Evolutionary conservation across 805 yeast genomes (phyloP).

Genomic region (Ogataea nakhonphanomensis): DNA sequence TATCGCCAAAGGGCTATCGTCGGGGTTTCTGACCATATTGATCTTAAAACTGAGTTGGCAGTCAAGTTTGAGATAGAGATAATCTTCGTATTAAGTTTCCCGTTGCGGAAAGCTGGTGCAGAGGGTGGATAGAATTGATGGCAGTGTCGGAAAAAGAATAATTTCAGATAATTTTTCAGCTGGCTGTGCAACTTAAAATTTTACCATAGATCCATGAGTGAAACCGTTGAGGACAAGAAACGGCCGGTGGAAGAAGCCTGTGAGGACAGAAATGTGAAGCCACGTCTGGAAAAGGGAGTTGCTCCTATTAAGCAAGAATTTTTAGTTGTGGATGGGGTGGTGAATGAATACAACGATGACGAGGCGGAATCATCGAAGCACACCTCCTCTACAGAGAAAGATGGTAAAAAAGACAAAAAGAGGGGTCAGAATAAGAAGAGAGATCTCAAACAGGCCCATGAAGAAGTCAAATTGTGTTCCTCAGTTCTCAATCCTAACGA

Average conservation of each 20-base stretch:
- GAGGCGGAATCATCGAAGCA: conserved; percentile 46
- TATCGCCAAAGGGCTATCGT: conserved; percentile 52
- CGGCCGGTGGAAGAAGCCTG: conserved; percentile 8
- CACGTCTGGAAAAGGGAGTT: conserved; percentile 48
- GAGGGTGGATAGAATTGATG: neutral
- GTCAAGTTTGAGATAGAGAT: neutral
- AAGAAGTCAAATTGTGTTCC: conserved; percentile 62
- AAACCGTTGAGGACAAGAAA: conserved; percentile 5
- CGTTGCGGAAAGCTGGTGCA: conserved; percentile 15
- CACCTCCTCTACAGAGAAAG: conserved; percentile 28
- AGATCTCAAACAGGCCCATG: conserved; percentile 67
- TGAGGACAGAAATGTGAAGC: conserved; percentile 3
- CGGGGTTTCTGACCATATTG: conserved; percentile 33
- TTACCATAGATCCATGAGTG: conserved; percentile 4
- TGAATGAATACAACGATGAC: conserved; percentile 38
- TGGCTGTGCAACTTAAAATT: conserved; percentile 10
- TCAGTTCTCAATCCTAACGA: conserved; percentile 54
- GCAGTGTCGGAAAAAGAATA: conserved; percentile 1
- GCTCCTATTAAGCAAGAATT: conserved; percentile 77
- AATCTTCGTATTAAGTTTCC: conserved; percentile 15
- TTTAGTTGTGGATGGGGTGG: conserved; percentile 35
- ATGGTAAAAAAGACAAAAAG: conserved; percentile 37
- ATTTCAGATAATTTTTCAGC: conserved; percentile 7
- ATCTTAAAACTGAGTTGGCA: neutral
- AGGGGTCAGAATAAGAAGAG: conserved; percentile 47